Conservation (phyloP, 148 eudicot species). For the Rheum nobile region DNA sequence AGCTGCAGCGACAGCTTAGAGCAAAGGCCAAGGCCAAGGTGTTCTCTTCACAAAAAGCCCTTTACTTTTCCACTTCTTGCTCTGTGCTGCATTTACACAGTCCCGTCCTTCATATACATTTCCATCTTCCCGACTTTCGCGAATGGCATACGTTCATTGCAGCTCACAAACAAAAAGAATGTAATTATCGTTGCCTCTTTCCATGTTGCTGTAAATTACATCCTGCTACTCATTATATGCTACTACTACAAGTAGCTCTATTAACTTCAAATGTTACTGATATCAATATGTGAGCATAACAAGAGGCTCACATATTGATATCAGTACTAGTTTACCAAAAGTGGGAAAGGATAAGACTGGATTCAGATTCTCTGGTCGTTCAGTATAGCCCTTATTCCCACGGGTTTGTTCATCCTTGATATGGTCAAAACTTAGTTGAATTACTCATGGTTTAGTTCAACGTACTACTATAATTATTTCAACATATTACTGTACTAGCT, state of each 20-base stretch:
- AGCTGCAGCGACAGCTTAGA: conserved; percentile 78
- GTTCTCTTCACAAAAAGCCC: background rate
- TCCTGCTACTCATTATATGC: background rate
- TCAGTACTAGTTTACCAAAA: background rate
- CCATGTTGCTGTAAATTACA: background rate
- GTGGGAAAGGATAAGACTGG: background rate
- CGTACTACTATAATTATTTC: too few species aligned
- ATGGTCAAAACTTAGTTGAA: too few species aligned
- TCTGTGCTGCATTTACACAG: background rate
- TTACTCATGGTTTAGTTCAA: too few species aligned
- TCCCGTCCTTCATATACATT: background rate
- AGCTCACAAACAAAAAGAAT: background rate
- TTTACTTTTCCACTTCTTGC: background rate
- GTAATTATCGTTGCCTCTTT: conserved; percentile 1
- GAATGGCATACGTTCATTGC: background rate
- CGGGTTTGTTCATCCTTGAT: too few species aligned
- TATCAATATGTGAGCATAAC: background rate
- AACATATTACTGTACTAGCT: too few species aligned
- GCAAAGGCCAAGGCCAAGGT: conserved; percentile 3
- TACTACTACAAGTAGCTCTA: background rate
- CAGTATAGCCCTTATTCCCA: too few species aligned
- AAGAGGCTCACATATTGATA: background rate
- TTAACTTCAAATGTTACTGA: too few species aligned
- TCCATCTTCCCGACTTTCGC: background rate
- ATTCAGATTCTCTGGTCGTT: background rate